Evolutionary conservation across 2,329 filamentous ascomycete species (phyloP).

Genomic region (Scedosporium boydii): DNA sequence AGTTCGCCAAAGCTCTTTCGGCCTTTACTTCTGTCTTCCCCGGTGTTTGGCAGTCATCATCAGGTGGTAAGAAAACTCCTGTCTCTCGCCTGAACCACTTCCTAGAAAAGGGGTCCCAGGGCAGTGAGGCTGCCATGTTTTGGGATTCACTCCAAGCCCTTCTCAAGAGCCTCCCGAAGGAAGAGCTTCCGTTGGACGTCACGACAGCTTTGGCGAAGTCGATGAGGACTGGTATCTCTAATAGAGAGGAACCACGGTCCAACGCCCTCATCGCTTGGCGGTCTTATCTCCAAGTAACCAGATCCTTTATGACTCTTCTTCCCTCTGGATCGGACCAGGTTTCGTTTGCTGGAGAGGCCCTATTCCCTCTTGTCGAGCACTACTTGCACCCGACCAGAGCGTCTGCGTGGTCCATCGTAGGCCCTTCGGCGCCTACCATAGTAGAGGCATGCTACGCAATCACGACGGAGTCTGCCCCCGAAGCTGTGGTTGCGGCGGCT

Average conservation of each 20-base stretch:
- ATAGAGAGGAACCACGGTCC: constrained; percentile 62
- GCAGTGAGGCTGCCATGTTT: constrained; percentile 53
- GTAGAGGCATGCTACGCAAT: constrained; percentile 6
- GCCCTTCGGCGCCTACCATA: constrained; percentile 7
- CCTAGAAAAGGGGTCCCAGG: constrained; percentile 75
- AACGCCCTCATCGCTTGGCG: constrained; percentile 64
- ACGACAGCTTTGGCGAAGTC: constrained; percentile 55
- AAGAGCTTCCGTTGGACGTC: constrained; percentile 34
- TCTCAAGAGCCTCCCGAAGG: constrained; percentile 47
- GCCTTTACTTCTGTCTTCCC: constrained; percentile 56
- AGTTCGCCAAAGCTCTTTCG: constrained; percentile 59
- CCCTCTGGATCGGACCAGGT: constrained; percentile 32
- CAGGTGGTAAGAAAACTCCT: constrained; percentile 41
- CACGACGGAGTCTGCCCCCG: constrained; percentile 5
- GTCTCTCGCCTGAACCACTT: constrained; percentile 56
- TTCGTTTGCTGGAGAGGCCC: constrained; percentile 34
- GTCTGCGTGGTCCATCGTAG: constrained; percentile 17
- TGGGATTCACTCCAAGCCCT: constrained; percentile 63
- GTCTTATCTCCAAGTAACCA: constrained; percentile 58
- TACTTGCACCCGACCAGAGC: constrained; percentile 40
- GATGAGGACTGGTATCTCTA: constrained; percentile 60
- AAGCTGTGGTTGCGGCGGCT: constrained; percentile 12
- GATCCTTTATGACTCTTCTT: constrained; percentile 39
- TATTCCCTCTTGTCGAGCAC: constrained; percentile 46
- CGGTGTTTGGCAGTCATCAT: constrained; percentile 51